These are phyloP conservation scores for Gossypioides kirkii DNA, from an alignment of 345 rosid genomes.

Conservation along the genomic window DNA sequence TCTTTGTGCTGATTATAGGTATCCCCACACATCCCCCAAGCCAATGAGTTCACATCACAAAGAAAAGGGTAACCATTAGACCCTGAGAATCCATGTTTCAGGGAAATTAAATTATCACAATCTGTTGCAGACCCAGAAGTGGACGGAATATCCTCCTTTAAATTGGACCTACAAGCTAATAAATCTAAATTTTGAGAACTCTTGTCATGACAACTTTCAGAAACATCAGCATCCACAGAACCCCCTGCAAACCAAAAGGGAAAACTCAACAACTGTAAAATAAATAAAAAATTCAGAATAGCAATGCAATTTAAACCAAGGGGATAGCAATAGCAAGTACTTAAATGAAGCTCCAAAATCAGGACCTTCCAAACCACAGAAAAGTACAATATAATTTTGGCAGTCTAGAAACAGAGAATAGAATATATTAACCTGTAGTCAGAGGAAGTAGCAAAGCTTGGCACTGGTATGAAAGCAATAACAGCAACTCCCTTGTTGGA, in stretches of 20 bases:
- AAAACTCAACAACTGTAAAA: conserved; percentile 1
- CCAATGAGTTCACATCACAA: conserved; percentile 68
- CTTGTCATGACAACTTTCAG: conserved; percentile 24
- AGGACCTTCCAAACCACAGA: background rate
- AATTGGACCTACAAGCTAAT: conserved; percentile 38
- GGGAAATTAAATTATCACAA: conserved; percentile 37
- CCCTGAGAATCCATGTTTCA: conserved; percentile 29
- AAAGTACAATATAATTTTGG: background rate
- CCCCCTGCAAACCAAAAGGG: conserved; percentile 34
- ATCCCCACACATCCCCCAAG: conserved; percentile 91
- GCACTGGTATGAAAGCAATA: conserved; percentile 61
- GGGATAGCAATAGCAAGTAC: background rate
- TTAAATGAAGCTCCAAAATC: background rate
- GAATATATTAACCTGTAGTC: conserved; percentile 39
- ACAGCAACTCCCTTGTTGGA: conserved; percentile 65
- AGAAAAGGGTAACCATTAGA: conserved; percentile 44
- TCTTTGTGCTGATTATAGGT: conserved; percentile 55
- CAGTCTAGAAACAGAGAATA: conserved; percentile 5
- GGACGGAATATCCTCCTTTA: conserved; percentile 36
- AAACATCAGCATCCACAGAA: conserved; percentile 27
- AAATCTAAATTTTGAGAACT: conserved; percentile 37
- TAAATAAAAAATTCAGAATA: background rate
- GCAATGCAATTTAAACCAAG: conserved; percentile 11
- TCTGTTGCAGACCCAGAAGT: conserved; percentile 49
- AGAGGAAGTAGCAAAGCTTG: conserved; percentile 79